These are phyloP conservation scores for Primulina huaijiensis DNA, from an alignment of 257 asterid genomes.

Conservation along the genomic window DNA sequence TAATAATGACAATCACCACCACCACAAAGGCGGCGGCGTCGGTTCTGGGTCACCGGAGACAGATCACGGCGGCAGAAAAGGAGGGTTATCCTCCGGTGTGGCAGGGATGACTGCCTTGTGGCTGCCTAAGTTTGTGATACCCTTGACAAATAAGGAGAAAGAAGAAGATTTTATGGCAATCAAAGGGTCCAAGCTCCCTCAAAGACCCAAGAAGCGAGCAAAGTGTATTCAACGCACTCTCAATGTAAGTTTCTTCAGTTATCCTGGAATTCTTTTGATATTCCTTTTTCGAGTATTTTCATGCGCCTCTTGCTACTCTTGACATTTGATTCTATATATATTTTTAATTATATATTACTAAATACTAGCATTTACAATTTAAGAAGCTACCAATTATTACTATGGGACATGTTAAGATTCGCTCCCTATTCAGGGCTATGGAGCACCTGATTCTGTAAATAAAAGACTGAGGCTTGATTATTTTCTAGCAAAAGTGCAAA, in stretches of 20 bases:
- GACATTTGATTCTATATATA: no score
- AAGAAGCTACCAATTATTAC: no score
- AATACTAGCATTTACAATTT: no score
- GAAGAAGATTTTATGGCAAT: slow-evolving; percentile 89
- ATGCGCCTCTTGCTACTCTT: no score
- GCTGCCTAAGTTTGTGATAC: slow-evolving; percentile 85
- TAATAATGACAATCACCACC: slow-evolving; percentile 30
- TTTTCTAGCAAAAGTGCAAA: no score
- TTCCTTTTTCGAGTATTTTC: no score
- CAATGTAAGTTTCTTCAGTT: slow-evolving; percentile 57
- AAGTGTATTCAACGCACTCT: slow-evolving; percentile 78
- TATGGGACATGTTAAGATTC: neutral
- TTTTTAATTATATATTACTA: no score
- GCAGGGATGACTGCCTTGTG: slow-evolving; percentile 58
- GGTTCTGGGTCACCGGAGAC: slow-evolving; percentile 76
- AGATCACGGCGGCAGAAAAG: slow-evolving; percentile 52
- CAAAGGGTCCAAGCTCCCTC: slow-evolving; percentile 92
- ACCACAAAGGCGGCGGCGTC: slow-evolving; percentile 37
- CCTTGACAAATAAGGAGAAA: slow-evolving; percentile 83
- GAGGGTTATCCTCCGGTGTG: slow-evolving; percentile 64
- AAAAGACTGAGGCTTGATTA: neutral
- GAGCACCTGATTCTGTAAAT: neutral
- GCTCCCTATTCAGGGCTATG: neutral
- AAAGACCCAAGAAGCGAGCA: slow-evolving; percentile 90
- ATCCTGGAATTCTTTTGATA: neutral